A percentile compares a stretch with the other conserved stretches of the same genome.
Conservation (phyloP, 345 rosid genomes). For the Rhizophora apiculata region DNA sequence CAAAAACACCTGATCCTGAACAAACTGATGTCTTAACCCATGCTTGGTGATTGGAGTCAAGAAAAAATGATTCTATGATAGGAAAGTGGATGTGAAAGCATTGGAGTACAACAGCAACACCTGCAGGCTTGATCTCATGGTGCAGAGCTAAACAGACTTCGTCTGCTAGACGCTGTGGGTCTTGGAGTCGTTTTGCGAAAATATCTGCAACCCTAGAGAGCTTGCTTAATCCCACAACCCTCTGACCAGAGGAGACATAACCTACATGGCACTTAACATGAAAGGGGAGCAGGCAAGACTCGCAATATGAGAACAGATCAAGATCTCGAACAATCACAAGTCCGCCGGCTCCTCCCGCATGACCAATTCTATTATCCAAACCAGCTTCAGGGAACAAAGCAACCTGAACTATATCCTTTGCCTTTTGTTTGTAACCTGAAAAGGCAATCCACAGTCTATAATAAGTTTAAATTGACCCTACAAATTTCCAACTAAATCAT, state of each 20-base stretch:
- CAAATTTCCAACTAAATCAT: background rate
- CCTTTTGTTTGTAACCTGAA: constrained; percentile 72
- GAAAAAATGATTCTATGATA: constrained; percentile 40
- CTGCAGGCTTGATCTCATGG: constrained; percentile 70
- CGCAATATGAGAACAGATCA: constrained; percentile 83
- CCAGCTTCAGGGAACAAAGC: constrained; percentile 96
- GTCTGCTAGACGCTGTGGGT: constrained; percentile 74
- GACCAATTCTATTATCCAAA: constrained; percentile 59
- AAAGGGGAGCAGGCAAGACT: constrained; percentile 89
- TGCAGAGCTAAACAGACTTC: constrained; percentile 79
- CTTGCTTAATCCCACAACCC: constrained; percentile 89
- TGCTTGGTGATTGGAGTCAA: constrained; percentile 47
- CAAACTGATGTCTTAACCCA: constrained; percentile 49
- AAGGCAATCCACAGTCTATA: constrained; percentile 4
- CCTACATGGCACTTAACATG: constrained; percentile 84
- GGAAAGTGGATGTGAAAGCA: constrained; percentile 83
- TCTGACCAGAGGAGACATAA: constrained; percentile 77
- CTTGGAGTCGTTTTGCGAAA: constrained; percentile 81
- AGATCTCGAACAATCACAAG: constrained; percentile 85
- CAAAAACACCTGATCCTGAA: constrained; percentile 80
- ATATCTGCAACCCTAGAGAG: constrained; percentile 85
- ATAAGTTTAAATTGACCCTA: constrained; percentile 2
- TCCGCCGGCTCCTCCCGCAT: constrained; percentile 89
- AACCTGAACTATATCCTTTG: constrained; percentile 69
- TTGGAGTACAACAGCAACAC: constrained; percentile 83